A percentile compares a stretch with the other conserved stretches of the same genome.
phyloP scores from a whole-genome alignment of 2,329 filamentous ascomycete genomes.

The Colletotrichum truncatum region DNA sequence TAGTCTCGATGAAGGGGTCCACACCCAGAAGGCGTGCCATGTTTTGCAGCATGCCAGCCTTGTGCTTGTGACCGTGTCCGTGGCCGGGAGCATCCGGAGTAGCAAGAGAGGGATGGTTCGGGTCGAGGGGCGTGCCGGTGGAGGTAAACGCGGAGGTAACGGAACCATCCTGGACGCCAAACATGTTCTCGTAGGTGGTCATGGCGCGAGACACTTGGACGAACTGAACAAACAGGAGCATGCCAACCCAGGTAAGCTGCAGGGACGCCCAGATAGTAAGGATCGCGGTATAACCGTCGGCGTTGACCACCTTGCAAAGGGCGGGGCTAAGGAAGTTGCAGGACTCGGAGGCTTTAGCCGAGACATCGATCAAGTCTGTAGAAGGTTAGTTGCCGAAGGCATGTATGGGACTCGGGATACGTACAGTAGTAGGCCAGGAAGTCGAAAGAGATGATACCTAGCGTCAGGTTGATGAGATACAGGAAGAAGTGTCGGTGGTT shows the following conservation, averaged over 20 bases:
- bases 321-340: slow-evolving; percentile 82
- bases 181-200: slow-evolving; percentile 98
- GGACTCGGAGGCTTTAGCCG: slow-evolving; percentile 57
- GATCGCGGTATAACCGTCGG: slow-evolving; percentile 85
- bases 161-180: slow-evolving; percentile 72
- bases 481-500: slow-evolving; percentile 96
- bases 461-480: slow-evolving; percentile 81
- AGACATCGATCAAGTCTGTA: slow-evolving; percentile 71
- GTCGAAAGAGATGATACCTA: slow-evolving; percentile 79
- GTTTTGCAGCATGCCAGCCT: slow-evolving; percentile 75
- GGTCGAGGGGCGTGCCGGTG: slow-evolving; percentile 76
- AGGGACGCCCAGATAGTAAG: slow-evolving; percentile 81
- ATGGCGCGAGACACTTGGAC: slow-evolving; percentile 91
- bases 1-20: slow-evolving; percentile 93
- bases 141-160: slow-evolving; percentile 82
- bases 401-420: slow-evolving; percentile 36
- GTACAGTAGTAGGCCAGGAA: slow-evolving; percentile 78
- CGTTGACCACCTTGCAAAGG: slow-evolving; percentile 80
- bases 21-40: slow-evolving; percentile 89
- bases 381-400: slow-evolving; percentile 36
- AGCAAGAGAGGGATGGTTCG: slow-evolving; percentile 71
- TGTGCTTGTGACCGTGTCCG: slow-evolving; percentile 60
- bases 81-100: slow-evolving; percentile 51
- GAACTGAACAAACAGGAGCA: slow-evolving; percentile 94
- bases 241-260: slow-evolving; percentile 95